Conservation (phyloP, 1,139 yeast genomes). For the Groenewaldozyma auringiensis region DNA sequence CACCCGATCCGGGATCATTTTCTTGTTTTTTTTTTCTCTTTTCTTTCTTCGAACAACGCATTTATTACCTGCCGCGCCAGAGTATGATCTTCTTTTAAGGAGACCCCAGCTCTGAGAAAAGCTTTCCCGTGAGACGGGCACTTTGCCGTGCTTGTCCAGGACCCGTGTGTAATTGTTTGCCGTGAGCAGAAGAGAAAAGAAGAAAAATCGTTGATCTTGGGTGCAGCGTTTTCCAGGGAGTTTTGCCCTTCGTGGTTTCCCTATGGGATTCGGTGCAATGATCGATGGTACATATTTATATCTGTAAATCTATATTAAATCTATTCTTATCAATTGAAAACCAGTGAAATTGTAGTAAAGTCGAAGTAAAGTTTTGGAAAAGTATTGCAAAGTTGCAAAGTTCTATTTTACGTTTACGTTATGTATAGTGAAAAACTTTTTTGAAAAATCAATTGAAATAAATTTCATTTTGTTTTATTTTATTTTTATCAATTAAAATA, state of each 20-base stretch:
- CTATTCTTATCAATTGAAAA: too few relatives aligned
- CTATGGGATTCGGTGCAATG: constrained; percentile 38
- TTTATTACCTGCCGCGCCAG: constrained; percentile 3
- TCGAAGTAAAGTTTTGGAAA: too few relatives aligned
- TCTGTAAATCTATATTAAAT: too few relatives aligned
- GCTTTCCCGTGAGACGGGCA: constrained; percentile 36
- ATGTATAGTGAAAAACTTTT: too few relatives aligned
- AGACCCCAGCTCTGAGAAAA: constrained; percentile 19
- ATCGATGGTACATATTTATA: constrained; percentile 27
- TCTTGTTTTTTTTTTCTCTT: too few relatives aligned
- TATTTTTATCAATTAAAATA: too few relatives aligned
- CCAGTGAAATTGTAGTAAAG: too few relatives aligned
- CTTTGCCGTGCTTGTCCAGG: constrained; percentile 33
- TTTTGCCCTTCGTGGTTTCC: constrained; percentile 35
- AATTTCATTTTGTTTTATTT: too few relatives aligned
- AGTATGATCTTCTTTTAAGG: neutral
- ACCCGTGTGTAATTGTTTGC: constrained; percentile 29
- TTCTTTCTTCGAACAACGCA: constrained; percentile 1
- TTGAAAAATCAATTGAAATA: constrained; percentile 2
- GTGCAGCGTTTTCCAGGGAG: constrained; percentile 35
- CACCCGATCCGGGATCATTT: too few relatives aligned
- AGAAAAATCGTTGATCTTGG: constrained; percentile 31
- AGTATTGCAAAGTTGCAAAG: too few relatives aligned
- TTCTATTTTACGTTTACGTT: too few relatives aligned
- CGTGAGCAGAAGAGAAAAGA: constrained; percentile 27